Conservation (phyloP, 495 filamentous ascomycete genomes). For the Penicillium chermesinum region DNA sequence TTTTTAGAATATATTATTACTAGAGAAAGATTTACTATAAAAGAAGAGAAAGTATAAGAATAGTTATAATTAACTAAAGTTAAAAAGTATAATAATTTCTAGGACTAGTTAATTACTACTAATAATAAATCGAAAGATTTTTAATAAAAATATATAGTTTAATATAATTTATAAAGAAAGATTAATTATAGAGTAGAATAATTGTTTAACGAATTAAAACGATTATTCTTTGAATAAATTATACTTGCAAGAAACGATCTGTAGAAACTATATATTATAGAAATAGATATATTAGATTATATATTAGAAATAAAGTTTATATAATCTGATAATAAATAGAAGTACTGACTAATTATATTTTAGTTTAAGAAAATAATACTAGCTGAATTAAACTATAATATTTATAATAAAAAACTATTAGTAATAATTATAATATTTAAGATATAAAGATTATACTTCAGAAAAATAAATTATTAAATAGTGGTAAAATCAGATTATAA, state of each 20-base stretch:
- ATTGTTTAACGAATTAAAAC: background rate
- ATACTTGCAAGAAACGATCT: background rate
- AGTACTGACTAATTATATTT: background rate
- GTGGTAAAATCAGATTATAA: background rate
- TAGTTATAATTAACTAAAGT: background rate
- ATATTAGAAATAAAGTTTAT: background rate
- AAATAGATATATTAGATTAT: background rate
- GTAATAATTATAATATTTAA: background rate
- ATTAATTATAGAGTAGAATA: background rate
- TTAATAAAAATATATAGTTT: background rate
- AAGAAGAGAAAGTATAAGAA: background rate
- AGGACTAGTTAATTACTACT: background rate
- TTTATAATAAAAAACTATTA: conserved; percentile 1
- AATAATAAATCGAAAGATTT: background rate
- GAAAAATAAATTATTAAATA: background rate
- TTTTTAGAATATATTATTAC: conserved; percentile 3
- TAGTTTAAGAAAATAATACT: background rate
- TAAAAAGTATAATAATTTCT: conserved; percentile 2
- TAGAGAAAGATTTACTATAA: conserved; percentile 2
- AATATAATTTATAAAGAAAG: conserved; percentile 1
- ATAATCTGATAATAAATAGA: background rate
- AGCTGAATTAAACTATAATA: background rate
- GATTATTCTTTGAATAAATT: background rate
- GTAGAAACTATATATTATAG: conserved; percentile 1
- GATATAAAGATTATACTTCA: background rate